Conservation (phyloP, 768 basidiomycete genomes). For the Epithele typhae region DNA sequence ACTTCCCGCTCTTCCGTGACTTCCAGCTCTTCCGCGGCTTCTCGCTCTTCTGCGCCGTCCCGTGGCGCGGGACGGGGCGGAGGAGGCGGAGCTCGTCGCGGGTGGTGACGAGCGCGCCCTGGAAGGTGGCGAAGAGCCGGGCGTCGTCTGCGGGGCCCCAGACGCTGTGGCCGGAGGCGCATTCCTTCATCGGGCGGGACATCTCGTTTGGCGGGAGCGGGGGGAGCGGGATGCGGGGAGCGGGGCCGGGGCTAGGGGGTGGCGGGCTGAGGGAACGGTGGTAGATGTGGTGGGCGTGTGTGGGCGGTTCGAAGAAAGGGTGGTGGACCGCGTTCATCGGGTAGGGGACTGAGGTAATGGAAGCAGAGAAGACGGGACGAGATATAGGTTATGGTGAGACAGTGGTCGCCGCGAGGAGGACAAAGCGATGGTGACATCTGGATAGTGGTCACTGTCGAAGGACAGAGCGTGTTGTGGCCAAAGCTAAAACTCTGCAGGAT, state of each 20-base stretch:
- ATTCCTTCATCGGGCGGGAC: background rate
- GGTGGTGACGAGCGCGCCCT: conserved; percentile 3
- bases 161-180: background rate
- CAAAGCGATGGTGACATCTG: too few species aligned
- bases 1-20: too few species aligned
- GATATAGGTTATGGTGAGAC: too few species aligned
- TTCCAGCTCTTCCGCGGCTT: too few species aligned
- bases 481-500: too few species aligned
- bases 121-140: conserved; percentile 7
- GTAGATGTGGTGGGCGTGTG: background rate
- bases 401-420: too few species aligned
- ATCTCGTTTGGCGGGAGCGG: background rate
- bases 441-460: too few species aligned
- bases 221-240: background rate
- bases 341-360: too few species aligned
- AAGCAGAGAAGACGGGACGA: too few species aligned
- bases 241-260: background rate
- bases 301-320: too few species aligned
- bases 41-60: background rate
- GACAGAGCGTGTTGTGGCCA: too few species aligned
- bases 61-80: conserved; percentile 6
- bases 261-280: background rate
- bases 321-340: too few species aligned
- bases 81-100: conserved; percentile 1
- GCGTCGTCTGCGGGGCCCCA: conserved; percentile 4